Conservation (phyloP, 2,329 filamentous ascomycete species). For the Fusarium chuoi region DNA sequence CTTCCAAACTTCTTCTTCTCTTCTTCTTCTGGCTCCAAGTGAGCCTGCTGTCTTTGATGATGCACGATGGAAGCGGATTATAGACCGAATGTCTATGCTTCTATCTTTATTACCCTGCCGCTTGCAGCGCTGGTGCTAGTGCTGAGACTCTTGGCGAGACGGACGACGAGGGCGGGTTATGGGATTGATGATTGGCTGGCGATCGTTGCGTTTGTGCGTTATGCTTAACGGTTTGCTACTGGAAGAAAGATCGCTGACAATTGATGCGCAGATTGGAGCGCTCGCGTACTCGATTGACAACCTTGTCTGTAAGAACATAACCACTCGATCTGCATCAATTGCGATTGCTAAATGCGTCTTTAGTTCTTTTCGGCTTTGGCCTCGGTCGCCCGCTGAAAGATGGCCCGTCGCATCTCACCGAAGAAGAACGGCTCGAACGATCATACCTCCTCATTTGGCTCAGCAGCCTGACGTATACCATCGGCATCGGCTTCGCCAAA, state of each 20-base stretch:
- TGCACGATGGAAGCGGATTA: conserved; percentile 26
- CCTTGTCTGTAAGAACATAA: neutral
- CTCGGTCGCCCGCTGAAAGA: conserved; percentile 21
- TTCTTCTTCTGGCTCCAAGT: neutral
- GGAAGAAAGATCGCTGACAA: neutral
- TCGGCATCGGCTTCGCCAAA: conserved; percentile 41
- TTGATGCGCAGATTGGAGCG: conserved; percentile 1
- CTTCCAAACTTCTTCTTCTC: conserved; percentile 12
- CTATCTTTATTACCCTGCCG: conserved; percentile 30
- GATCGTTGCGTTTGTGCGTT: conserved; percentile 29
- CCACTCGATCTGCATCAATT: accelerated
- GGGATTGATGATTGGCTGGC: conserved; percentile 36
- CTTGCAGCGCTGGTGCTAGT: conserved; percentile 26
- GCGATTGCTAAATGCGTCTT: neutral
- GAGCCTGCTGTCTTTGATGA: neutral
- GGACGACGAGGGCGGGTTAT: conserved; percentile 27
- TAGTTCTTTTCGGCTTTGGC: conserved; percentile 4
- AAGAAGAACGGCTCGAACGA: conserved; percentile 9
- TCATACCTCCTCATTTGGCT: conserved; percentile 38
- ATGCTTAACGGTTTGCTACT: neutral
- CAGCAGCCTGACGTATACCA: conserved; percentile 41
- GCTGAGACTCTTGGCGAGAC: conserved; percentile 31
- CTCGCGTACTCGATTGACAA: conserved; percentile 19
- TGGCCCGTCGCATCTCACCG: conserved; percentile 9
- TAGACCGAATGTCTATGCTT: conserved; percentile 23